A percentile compares a stretch with the other conserved stretches of the same genome.
Conservation (phyloP, 306 rosid genomes). For the Mucuna pruriens region DNA sequence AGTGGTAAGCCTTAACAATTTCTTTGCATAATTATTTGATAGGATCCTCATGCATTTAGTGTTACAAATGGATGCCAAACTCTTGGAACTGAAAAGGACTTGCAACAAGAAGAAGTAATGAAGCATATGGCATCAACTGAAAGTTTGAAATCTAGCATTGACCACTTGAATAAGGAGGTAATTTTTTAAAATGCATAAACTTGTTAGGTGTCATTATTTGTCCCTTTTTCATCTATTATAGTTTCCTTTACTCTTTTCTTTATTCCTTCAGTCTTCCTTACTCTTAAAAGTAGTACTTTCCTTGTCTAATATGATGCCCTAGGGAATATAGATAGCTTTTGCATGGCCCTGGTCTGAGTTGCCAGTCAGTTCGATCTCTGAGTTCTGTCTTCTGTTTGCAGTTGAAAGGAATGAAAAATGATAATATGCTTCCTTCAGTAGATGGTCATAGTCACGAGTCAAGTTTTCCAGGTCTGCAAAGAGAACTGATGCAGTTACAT, state of each 20-base stretch:
- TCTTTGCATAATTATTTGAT: conserved; percentile 40
- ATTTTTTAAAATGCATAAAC: conserved; percentile 7
- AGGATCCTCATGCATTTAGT: conserved; percentile 60
- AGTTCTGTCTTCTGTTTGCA: conserved; percentile 52
- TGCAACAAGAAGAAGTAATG: conserved; percentile 57
- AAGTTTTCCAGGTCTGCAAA: conserved; percentile 68
- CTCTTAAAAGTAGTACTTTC: conserved; percentile 20
- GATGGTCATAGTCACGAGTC: conserved; percentile 56
- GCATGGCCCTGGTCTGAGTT: conserved; percentile 23
- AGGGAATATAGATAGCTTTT: conserved; percentile 16
- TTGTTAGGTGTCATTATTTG: background rate
- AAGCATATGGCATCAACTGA: conserved; percentile 60
- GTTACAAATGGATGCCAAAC: conserved; percentile 48
- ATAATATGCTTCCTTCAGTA: conserved; percentile 58
- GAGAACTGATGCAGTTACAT: conserved; percentile 72
- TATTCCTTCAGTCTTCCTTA: background rate
- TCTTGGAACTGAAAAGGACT: conserved; percentile 51
- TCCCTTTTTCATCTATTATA: conserved; percentile 30
- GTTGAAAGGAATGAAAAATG: conserved; percentile 90
- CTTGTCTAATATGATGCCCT: conserved; percentile 19
- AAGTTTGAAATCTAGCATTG: conserved; percentile 83
- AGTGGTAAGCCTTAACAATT: conserved; percentile 36
- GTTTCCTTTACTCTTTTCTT: conserved; percentile 9
- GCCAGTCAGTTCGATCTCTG: conserved; percentile 27
- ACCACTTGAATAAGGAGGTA: conserved; percentile 81